Evolutionary conservation across 2,329 filamentous ascomycete species (phyloP).

Genomic region (Neoarthrinium moseri): DNA sequence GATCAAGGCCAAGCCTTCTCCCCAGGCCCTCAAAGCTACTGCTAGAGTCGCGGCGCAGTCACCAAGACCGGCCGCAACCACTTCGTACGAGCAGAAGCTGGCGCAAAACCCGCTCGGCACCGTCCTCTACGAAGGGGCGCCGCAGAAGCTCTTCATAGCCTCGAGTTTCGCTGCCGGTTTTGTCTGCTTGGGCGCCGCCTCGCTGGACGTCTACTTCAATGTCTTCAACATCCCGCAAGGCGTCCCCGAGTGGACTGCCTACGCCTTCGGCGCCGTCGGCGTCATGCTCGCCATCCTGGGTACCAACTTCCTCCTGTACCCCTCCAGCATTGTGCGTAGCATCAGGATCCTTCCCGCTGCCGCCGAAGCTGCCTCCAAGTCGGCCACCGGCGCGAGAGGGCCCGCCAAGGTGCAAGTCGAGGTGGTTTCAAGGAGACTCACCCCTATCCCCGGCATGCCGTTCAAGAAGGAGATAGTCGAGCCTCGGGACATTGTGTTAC

Average conservation of each 20-base stretch:
- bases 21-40: conserved; percentile 4
- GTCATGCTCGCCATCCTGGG: conserved; percentile 60
- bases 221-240: conserved; percentile 49
- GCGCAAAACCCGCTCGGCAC: conserved; percentile 55
- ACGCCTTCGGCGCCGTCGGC: conserved; percentile 57
- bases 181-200: conserved; percentile 51
- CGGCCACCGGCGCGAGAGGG: conserved; percentile 13
- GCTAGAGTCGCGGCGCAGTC: conserved; percentile 13
- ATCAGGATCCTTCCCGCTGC: conserved; percentile 53
- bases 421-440: conserved; percentile 46
- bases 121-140: conserved; percentile 63
- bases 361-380: conserved; percentile 11
- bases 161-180: conserved; percentile 56
- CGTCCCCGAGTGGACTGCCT: conserved; percentile 55
- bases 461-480: conserved; percentile 39
- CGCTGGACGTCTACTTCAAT: conserved; percentile 48
- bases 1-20: background rate
- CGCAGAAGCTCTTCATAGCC: conserved; percentile 61
- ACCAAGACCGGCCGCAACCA: conserved; percentile 24
- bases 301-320: conserved; percentile 57
- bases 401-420: conserved; percentile 46
- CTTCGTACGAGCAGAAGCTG: conserved; percentile 51
- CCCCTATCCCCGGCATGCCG: conserved; percentile 42
- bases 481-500: conserved; percentile 35
- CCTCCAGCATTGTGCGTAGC: conserved; percentile 54